A percentile compares a stretch with the other conserved stretches of the same genome.
These are phyloP conservation scores for Ascomycota sp. DNA, from an alignment of 2,329 filamentous ascomycete species.

Conservation along the genomic window DNA sequence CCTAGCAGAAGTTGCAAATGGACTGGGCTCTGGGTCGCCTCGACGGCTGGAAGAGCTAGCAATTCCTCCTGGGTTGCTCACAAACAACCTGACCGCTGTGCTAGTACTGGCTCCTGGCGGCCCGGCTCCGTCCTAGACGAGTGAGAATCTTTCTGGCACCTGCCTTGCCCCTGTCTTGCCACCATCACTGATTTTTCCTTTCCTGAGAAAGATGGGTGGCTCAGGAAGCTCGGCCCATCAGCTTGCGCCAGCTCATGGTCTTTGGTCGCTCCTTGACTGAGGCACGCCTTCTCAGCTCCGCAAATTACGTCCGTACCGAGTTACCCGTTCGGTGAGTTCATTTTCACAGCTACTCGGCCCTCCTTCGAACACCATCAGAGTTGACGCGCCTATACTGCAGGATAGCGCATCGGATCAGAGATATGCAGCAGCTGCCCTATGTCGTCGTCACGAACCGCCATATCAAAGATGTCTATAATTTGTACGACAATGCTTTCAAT, in stretches of 20 bases:
- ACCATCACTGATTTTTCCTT: slow-evolving; percentile 1
- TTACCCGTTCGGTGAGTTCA: slow-evolving; percentile 21
- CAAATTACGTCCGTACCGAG: slow-evolving; percentile 93
- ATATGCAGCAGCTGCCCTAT: slow-evolving; percentile 93
- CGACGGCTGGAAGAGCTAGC: slow-evolving; percentile 1
- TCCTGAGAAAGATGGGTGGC: slow-evolving; percentile 57
- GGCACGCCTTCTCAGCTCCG: slow-evolving; percentile 71
- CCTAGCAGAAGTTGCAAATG: slow-evolving; percentile 20
- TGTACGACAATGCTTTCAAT: slow-evolving; percentile 96
- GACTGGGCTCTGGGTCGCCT: slow-evolving; percentile 5
- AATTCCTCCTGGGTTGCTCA: slow-evolving; percentile 1
- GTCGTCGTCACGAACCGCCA: slow-evolving; percentile 91
- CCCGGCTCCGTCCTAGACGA: slow-evolving; percentile 44
- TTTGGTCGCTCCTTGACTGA: slow-evolving; percentile 90
- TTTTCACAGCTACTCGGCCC: background rate
- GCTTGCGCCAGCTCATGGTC: slow-evolving; percentile 86
- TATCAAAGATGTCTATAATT: slow-evolving; percentile 84
- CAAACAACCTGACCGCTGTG: slow-evolving; percentile 2
- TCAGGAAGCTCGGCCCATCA: slow-evolving; percentile 84
- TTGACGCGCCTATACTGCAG: slow-evolving; percentile 18
- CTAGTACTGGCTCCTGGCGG: slow-evolving; percentile 29
- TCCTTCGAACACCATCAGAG: background rate
- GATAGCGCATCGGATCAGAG: slow-evolving; percentile 80
- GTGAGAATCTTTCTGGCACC: slow-evolving; percentile 18
- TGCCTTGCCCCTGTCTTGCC: slow-evolving; percentile 2